Percentiles rank a stretch among this genome's conserved stretches.
These are phyloP conservation scores for Colletotrichum lindemuthianum DNA, from an alignment of 2,329 filamentous ascomycete genomes.

Conservation along the genomic window DNA sequence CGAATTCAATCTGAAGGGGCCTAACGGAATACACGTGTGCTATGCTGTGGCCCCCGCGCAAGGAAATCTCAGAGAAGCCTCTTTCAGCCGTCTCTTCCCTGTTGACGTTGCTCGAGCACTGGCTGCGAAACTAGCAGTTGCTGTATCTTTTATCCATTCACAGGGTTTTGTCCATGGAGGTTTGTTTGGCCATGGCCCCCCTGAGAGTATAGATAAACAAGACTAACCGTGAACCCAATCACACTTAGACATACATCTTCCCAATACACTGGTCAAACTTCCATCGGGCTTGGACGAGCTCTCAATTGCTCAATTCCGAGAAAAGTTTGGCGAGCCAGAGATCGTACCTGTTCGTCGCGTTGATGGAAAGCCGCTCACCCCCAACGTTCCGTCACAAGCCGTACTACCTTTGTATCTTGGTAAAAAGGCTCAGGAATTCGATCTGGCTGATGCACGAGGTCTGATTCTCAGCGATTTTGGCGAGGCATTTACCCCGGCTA, in stretches of 20 bases:
- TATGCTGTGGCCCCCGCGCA: constrained; percentile 40
- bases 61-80: constrained; percentile 43
- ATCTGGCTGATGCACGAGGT: constrained; percentile 40
- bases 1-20: constrained; percentile 42
- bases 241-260: not conserved
- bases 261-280: not conserved
- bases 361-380: constrained; percentile 40
- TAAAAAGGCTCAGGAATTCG: constrained; percentile 35
- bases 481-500: constrained; percentile 42
- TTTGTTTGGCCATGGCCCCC: constrained; percentile 17
- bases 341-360: constrained; percentile 39
- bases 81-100: constrained; percentile 38
- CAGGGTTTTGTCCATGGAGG: constrained; percentile 41
- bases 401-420: constrained; percentile 39
- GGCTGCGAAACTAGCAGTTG: constrained; percentile 33
- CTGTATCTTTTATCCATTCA: constrained; percentile 40
- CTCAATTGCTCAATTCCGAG: constrained; percentile 44
- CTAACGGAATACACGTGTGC: constrained; percentile 43
- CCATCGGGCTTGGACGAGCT: constrained; percentile 31
- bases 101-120: constrained; percentile 42
- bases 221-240: not conserved
- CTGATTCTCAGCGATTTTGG: constrained; percentile 48
- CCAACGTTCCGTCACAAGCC: constrained; percentile 42
- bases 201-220: not conserved
- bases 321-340: constrained; percentile 44